Evolutionary conservation across 768 basidiomycete genomes (phyloP).

Genomic region (Suillus lakei): DNA sequence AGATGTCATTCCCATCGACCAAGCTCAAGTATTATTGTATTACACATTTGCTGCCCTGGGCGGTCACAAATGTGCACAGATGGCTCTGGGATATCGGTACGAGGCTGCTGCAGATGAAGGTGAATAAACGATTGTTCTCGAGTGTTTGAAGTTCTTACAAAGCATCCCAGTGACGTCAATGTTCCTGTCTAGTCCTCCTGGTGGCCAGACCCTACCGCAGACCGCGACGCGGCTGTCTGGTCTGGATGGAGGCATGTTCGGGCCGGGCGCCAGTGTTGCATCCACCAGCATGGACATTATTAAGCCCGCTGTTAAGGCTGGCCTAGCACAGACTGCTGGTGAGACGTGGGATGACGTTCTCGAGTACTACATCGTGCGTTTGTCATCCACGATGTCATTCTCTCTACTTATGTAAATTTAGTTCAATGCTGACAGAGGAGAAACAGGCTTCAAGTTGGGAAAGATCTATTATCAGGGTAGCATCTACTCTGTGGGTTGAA

Average conservation of each 20-base stretch:
- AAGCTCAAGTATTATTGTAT: slow-evolving; percentile 86
- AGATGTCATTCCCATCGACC: slow-evolving; percentile 62
- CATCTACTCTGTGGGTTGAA: slow-evolving; percentile 83
- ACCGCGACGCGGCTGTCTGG: slow-evolving; percentile 86
- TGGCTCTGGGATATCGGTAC: slow-evolving; percentile 94
- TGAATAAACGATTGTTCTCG: slow-evolving; percentile 31
- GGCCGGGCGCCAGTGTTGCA: slow-evolving; percentile 92
- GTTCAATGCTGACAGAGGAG: slow-evolving; percentile 96
- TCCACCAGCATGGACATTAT: slow-evolving; percentile 79
- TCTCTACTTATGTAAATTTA: slow-evolving; percentile 34
- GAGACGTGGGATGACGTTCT: slow-evolving; percentile 94
- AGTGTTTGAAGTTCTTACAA: slow-evolving; percentile 7
- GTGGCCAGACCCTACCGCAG: slow-evolving; percentile 84
- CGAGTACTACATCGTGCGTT: slow-evolving; percentile 83
- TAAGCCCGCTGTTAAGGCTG: slow-evolving; percentile 83
- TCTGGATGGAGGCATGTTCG: slow-evolving; percentile 90
- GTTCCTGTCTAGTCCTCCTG: slow-evolving; percentile 87
- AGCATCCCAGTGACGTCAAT: slow-evolving; percentile 68
- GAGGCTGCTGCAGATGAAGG: slow-evolving; percentile 87
- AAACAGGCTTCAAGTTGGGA: slow-evolving; percentile 88
- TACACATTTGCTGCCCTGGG: slow-evolving; percentile 94
- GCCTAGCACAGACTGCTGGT: slow-evolving; percentile 80
- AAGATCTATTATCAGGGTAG: slow-evolving; percentile 96
- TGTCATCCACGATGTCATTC: neutral
- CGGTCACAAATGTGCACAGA: slow-evolving; percentile 85